Evolutionary conservation across 345 rosid species (phyloP), one percentile per base, ranked within the genome.

Genomic region (Luvunga scandens): DNA sequence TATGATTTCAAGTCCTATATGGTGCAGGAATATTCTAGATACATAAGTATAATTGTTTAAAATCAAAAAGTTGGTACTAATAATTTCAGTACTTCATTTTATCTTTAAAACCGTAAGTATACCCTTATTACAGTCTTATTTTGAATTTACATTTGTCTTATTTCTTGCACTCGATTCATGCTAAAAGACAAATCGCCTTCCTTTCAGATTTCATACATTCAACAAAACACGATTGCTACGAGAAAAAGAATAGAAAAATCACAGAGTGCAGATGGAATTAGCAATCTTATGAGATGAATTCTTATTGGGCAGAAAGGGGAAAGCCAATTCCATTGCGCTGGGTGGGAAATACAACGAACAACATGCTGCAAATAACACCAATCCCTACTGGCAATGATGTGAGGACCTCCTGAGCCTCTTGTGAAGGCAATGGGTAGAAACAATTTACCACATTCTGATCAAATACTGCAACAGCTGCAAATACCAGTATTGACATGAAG

Each of bases 261-360:
- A 18, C 5, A 12, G 13, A 19, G 16, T 65, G 13, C 31, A 10
- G 16, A 10, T 33, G 70, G 64, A 76, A 66, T 16, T 36, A 50
- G 22, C 63, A 53, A 66, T n/a, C 50, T 31, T 56, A 22, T 33
- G 16, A 13, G 65, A 42, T 24, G 27, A 66, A 39, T 48, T 25
- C 67, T 87, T 71, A 88, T 82, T 71, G 79, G 48, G 82, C 30
- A 22, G 97, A 76, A 75, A 88, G 76, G 19, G 99, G 97, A 62
- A 96, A 94, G 55, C 99, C 99, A 75, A 96, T 87, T 56, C 99
- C 98, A 71, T 92, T 95, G 75, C 99, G 97, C 71, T 79, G 83
- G 38, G 95, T 92, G 0, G 99, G 99, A 70, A 96, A 96, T 36
- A 84, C 86, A 39, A 90, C 89, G 72, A 94, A 96, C 84, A 94